phyloP scores from a whole-genome alignment of 208 protist species.

The Leishmania amazonensis region DNA sequence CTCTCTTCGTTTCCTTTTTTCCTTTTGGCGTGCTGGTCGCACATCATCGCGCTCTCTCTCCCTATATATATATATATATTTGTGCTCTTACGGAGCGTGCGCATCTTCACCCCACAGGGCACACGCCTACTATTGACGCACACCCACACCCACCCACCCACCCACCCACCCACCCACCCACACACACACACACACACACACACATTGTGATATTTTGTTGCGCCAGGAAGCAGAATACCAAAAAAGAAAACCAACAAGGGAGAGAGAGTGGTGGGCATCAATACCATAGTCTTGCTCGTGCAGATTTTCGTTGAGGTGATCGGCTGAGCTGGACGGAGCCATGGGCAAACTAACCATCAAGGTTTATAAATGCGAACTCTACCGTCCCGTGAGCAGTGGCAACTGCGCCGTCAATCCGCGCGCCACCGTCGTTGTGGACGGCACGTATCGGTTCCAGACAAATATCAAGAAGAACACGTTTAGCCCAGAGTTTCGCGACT shows the following conservation, averaged over 20 bases:
- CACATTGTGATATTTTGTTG: not conserved
- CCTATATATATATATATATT: not conserved
- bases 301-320: not conserved
- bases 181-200: not conserved
- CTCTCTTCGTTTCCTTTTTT: not conserved
- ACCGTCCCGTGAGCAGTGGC: constrained; percentile 33
- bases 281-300: not conserved
- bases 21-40: not conserved
- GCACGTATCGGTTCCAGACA: constrained; percentile 74
- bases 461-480: constrained; percentile 43
- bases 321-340: not conserved
- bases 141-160: not conserved
- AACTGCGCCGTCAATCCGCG: constrained; percentile 43
- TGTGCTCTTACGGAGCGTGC: not conserved
- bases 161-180: not conserved
- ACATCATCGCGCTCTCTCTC: not conserved
- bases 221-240: no score
- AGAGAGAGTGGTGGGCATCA: not conserved
- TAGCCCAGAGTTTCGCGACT: constrained; percentile 54
- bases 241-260: not conserved
- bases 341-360: constrained; percentile 74
- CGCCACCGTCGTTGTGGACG: constrained; percentile 66
- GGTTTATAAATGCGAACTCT: constrained; percentile 54
- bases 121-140: not conserved
- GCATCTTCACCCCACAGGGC: not conserved